Evolutionary conservation across 345 rosid species (phyloP).

Genomic region (Boechera retrofracta): DNA sequence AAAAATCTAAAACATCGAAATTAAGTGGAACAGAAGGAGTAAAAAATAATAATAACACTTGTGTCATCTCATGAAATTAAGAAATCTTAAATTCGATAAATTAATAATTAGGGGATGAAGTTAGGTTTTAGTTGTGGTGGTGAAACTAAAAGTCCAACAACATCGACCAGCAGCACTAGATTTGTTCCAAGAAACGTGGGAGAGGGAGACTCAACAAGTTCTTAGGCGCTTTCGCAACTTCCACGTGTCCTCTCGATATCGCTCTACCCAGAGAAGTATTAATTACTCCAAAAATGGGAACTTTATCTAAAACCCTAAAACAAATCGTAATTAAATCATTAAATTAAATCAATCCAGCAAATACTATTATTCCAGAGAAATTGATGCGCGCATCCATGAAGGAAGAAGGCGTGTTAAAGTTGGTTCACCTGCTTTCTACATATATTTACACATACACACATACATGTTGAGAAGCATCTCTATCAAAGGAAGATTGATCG

Average conservation of each 20-base stretch:
- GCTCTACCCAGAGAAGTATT: neutral
- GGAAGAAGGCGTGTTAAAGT: constrained; percentile 28
- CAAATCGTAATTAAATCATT: neutral
- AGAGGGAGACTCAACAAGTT: constrained; percentile 23
- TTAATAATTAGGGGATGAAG: constrained; percentile 1
- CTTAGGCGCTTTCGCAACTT: constrained; percentile 8
- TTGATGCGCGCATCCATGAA: neutral
- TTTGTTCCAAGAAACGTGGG: constrained; percentile 39
- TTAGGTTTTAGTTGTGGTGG: constrained; percentile 17
- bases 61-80: neutral
- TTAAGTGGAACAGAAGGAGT: too few species aligned
- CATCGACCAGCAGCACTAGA: neutral
- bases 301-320: too few species aligned
- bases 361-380: neutral
- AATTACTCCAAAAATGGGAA: too few species aligned
- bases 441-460: neutral
- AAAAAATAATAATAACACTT: too few species aligned
- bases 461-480: constrained; percentile 25
- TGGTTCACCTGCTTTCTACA: constrained; percentile 36
- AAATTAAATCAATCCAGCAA: neutral
- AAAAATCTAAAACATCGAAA: too few species aligned
- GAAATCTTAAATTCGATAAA: neutral
- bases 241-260: constrained; percentile 28
- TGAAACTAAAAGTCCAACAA: constrained; percentile 1
- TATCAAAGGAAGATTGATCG: constrained; percentile 42